Percentiles rank a stretch among this genome's conserved stretches.
Conservation (phyloP, 257 asterid species). For the Coffea eugenioides region DNA sequence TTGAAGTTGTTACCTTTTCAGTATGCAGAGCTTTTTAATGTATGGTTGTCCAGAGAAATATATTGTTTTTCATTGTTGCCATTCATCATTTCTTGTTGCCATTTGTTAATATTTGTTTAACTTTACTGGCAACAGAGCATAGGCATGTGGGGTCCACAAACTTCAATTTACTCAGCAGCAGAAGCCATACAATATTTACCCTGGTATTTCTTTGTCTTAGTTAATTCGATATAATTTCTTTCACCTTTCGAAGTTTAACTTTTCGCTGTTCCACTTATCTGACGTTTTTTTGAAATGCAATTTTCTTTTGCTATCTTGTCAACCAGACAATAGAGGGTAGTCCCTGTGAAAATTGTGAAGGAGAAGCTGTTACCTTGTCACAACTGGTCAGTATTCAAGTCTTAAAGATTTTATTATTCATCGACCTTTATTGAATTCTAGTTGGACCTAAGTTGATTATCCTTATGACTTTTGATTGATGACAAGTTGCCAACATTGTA, state of each 20-base stretch:
- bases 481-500: not conserved
- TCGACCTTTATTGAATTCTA: not conserved
- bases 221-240: not conserved
- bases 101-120: slow-evolving; percentile 21
- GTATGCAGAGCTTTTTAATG: not conserved
- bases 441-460: not conserved
- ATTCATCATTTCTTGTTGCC: slow-evolving; percentile 5
- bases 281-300: not conserved
- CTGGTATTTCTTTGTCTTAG: slow-evolving; percentile 48
- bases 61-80: not conserved
- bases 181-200: slow-evolving; percentile 99
- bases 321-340: slow-evolving; percentile 97
- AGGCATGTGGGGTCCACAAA: slow-evolving; percentile 99
- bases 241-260: slow-evolving; percentile 5
- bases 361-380: slow-evolving; percentile 92
- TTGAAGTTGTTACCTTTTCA: not conserved
- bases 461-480: not conserved
- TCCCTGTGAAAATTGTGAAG: slow-evolving; percentile 84
- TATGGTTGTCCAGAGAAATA: not conserved
- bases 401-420: slow-evolving; percentile 4
- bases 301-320: slow-evolving; percentile 27
- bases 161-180: slow-evolving; percentile 97
- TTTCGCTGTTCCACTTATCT: not conserved
- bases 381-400: slow-evolving; percentile 58
- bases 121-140: slow-evolving; percentile 68